Percentiles rank a stretch among this genome's conserved stretches.
Conservation (phyloP, 345 rosid species). For the Jatropha curcas region DNA sequence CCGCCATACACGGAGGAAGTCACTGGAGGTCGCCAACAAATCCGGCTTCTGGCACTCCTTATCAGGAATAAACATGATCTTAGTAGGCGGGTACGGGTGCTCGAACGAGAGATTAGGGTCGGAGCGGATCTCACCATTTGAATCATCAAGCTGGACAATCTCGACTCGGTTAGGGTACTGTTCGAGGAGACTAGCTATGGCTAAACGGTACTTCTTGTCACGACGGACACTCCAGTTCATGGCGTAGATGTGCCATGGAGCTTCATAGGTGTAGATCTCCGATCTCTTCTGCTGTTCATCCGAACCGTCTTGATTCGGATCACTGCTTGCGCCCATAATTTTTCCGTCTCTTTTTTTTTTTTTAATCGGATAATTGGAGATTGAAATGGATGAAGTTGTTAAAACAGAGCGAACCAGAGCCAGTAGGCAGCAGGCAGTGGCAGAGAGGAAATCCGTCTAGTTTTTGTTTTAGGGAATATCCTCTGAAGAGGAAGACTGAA, state of each 20-base stretch:
- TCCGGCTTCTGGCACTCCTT: constrained; percentile 87
- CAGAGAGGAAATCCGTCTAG: background rate
- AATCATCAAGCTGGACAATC: constrained; percentile 93
- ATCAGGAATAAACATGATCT: constrained; percentile 87
- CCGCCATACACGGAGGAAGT: constrained; percentile 89
- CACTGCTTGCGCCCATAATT: constrained; percentile 71
- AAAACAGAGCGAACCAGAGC: background rate
- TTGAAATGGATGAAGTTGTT: no score
- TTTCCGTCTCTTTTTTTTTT: no score
- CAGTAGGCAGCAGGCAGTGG: no score
- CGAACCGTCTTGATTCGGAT: constrained; percentile 70
- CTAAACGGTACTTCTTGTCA: constrained; percentile 93
- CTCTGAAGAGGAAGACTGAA: no score
- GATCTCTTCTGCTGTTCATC: constrained; percentile 95
- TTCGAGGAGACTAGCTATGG: constrained; percentile 89
- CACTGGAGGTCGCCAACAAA: constrained; percentile 90
- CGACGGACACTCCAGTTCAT: constrained; percentile 99
- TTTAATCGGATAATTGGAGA: background rate
- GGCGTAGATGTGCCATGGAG: constrained; percentile 97
- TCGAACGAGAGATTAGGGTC: constrained; percentile 87
- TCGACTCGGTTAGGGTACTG: constrained; percentile 76
- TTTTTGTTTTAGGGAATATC: no score
- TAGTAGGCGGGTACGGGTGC: constrained; percentile 90
- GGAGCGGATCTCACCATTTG: constrained; percentile 92
- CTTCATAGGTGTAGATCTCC: constrained; percentile 96